Conservation (phyloP, 129 eudicot species). For the Escallonia rubra region DNA sequence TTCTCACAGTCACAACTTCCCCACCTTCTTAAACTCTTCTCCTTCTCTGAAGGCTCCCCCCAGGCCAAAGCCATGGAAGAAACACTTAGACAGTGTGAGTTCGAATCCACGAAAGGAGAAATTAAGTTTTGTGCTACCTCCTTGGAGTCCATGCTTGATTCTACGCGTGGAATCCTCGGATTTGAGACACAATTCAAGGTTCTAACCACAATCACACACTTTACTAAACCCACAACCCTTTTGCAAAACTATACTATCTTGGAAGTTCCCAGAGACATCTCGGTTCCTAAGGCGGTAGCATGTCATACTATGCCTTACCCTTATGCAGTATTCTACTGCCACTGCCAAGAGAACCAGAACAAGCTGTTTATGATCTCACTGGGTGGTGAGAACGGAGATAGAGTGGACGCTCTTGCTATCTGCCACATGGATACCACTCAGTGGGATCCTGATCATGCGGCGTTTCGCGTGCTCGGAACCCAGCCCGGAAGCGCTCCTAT, state of each 20-base stretch:
- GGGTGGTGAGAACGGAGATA: conserved; percentile 49
- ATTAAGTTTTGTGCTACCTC: conserved; percentile 64
- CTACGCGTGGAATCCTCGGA: conserved; percentile 29
- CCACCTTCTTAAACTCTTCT: conserved; percentile 35
- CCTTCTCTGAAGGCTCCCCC: conserved; percentile 30
- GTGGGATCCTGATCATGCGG: conserved; percentile 51
- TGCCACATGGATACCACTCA: conserved; percentile 65
- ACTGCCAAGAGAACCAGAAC: conserved; percentile 34
- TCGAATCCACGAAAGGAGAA: conserved; percentile 35
- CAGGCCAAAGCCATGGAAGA: conserved; percentile 61
- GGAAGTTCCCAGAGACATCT: conserved; percentile 31
- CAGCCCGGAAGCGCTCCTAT: conserved; percentile 48
- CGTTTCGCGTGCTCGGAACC: conserved; percentile 37
- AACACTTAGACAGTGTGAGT: conserved; percentile 55
- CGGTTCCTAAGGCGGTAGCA: conserved; percentile 29
- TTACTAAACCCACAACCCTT: conserved; percentile 9
- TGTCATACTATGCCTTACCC: conserved; percentile 78
- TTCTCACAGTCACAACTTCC: conserved; percentile 42
- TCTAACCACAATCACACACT: conserved; percentile 30
- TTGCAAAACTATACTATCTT: conserved; percentile 49
- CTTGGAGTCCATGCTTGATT: conserved; percentile 62
- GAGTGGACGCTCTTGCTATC: conserved; percentile 44
- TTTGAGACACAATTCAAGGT: conserved; percentile 14
- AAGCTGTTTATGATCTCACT: conserved; percentile 34
- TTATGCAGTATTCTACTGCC: conserved; percentile 65